Conservation (phyloP, 495 filamentous ascomycete species). For the Jackrogersella multiformis region DNA sequence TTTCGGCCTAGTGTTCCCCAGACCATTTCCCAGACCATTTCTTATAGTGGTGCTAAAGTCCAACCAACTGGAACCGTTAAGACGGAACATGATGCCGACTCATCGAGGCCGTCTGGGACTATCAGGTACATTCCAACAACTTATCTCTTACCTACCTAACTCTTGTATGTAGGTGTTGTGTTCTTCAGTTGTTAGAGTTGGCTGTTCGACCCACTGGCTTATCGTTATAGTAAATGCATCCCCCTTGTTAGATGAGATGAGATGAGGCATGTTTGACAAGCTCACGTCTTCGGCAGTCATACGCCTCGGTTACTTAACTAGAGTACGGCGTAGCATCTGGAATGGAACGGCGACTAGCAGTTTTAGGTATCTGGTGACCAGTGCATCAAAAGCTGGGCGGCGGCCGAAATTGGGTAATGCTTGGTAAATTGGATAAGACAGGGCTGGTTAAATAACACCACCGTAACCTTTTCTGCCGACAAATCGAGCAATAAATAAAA, state of each 20-base stretch:
- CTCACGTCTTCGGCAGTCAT: constrained; percentile 27
- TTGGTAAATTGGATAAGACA: constrained; percentile 29
- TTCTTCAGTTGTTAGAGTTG: not conserved
- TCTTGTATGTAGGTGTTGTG: too few relatives aligned
- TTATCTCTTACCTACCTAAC: too few relatives aligned
- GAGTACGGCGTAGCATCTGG: constrained; percentile 15
- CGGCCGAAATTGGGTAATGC: constrained; percentile 30
- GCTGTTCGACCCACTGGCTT: constrained; percentile 1
- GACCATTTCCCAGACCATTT: constrained; percentile 1
- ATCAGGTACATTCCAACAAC: too few relatives aligned
- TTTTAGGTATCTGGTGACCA: constrained; percentile 31
- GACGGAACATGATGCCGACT: constrained; percentile 2
- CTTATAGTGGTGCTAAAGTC: constrained; percentile 10
- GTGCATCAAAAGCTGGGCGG: constrained; percentile 22
- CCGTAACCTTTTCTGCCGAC: constrained; percentile 35
- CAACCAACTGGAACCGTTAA: constrained; percentile 3
- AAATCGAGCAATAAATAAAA: constrained; percentile 33
- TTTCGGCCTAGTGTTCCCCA: constrained; percentile 35
- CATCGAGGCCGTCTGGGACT: constrained; percentile 24
- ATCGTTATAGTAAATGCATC: too few relatives aligned
- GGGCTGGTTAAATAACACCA: constrained; percentile 39
- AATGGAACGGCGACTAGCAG: constrained; percentile 17
- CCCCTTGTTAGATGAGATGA: too few relatives aligned
- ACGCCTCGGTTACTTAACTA: constrained; percentile 23
- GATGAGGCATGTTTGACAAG: constrained; percentile 2